Evolutionary conservation across 352 stramenopile species (phyloP).

Genomic region (Globisporangium paroecandrum): DNA sequence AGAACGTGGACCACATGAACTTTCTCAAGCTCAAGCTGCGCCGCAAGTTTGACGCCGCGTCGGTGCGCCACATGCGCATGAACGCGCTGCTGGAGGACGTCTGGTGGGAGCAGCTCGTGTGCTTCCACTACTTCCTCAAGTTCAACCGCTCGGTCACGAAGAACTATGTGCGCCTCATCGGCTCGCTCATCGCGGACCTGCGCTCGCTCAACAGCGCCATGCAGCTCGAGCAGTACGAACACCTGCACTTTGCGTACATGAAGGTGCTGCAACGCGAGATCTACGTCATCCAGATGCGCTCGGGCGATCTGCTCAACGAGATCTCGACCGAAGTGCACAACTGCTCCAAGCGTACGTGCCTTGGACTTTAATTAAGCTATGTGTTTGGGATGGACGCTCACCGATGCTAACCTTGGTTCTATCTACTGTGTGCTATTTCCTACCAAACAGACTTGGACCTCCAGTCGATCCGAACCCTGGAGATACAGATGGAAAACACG

Average conservation of each 20-base stretch:
- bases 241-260: conserved; percentile 73
- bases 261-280: conserved; percentile 77
- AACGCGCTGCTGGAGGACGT: conserved; percentile 55
- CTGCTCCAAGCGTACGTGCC: conserved; percentile 36
- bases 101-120: conserved; percentile 82
- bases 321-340: conserved; percentile 63
- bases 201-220: conserved; percentile 76
- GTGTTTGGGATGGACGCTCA: neutral
- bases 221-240: conserved; percentile 71
- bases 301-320: conserved; percentile 59
- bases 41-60: conserved; percentile 61
- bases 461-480: conserved; percentile 34
- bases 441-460: conserved; percentile 44
- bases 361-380: neutral
- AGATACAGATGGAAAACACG: conserved; percentile 69
- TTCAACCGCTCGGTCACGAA: conserved; percentile 73
- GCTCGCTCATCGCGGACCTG: conserved; percentile 61
- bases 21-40: conserved; percentile 70
- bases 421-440: neutral
- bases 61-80: conserved; percentile 58
- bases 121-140: conserved; percentile 59
- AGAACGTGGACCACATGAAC: conserved; percentile 82
- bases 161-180: conserved; percentile 61
- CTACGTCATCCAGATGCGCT: conserved; percentile 72
- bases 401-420: neutral